A percentile compares a stretch with the other conserved stretches of the same genome.
Evolutionary conservation across 177 flowering plant genomes (phyloP).

Genomic region (Vitis hybrid): DNA sequence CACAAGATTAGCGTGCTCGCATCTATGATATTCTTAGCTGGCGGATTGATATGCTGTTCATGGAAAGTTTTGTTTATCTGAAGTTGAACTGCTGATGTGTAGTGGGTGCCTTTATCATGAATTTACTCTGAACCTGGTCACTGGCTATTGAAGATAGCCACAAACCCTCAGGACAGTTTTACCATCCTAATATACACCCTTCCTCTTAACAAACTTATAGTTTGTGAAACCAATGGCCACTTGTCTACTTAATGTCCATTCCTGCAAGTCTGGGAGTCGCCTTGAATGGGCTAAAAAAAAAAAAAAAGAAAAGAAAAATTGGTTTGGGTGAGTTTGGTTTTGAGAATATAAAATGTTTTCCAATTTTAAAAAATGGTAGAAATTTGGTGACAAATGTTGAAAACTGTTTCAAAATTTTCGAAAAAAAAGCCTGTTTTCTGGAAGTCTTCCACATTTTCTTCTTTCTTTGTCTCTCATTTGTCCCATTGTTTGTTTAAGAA

Average conservation of each 20-base stretch:
- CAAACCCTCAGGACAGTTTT: slow-evolving; percentile 18
- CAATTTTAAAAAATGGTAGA: too few relatives aligned
- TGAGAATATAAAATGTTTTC: too few relatives aligned
- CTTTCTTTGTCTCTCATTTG: too few relatives aligned
- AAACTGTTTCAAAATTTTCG: too few relatives aligned
- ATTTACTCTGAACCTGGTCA: slow-evolving; percentile 26
- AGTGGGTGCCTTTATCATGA: slow-evolving; percentile 41
- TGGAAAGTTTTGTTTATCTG: slow-evolving; percentile 75
- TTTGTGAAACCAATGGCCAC: slow-evolving; percentile 5
- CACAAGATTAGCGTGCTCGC: slow-evolving; percentile 85
- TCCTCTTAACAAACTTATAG: neutral
- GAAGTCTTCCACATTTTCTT: too few relatives aligned
- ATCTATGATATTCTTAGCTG: slow-evolving; percentile 86
- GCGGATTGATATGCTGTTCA: slow-evolving; percentile 88
- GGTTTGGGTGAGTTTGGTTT: too few relatives aligned
- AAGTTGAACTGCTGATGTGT: slow-evolving; percentile 53
- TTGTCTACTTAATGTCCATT: slow-evolving; percentile 4
- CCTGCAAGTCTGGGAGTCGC: neutral
- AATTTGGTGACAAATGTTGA: too few relatives aligned
- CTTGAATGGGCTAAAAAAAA: neutral
- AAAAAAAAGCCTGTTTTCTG: too few relatives aligned
- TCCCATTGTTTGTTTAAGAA: too few relatives aligned
- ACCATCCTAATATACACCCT: neutral
- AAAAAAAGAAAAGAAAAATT: neutral
- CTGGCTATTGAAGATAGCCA: slow-evolving; percentile 35